phyloP scores from a whole-genome alignment of 2,329 filamentous ascomycete genomes.

The Aspergillus luchuensis region DNA sequence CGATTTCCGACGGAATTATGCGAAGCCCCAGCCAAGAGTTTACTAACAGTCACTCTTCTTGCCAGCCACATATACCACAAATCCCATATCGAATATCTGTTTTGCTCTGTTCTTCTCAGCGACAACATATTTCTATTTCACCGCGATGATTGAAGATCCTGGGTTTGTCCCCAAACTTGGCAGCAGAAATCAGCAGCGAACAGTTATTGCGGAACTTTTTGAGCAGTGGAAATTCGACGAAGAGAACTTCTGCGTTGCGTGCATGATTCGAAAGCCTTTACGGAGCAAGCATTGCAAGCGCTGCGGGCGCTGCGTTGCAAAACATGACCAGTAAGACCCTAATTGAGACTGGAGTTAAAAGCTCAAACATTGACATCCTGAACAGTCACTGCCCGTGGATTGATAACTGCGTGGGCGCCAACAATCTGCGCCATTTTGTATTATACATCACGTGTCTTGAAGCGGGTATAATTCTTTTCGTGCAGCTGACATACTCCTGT shows the following conservation, averaged over 20 bases:
- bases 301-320: constrained; percentile 89
- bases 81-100: constrained; percentile 74
- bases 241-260: constrained; percentile 87
- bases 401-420: constrained; percentile 91
- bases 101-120: constrained; percentile 68
- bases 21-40: not conserved
- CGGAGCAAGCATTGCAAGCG: constrained; percentile 94
- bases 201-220: constrained; percentile 84
- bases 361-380: constrained; percentile 7
- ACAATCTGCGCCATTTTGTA: constrained; percentile 95
- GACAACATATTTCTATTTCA: constrained; percentile 82
- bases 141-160: constrained; percentile 84
- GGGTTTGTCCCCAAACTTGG: constrained; percentile 90
- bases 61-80: constrained; percentile 63
- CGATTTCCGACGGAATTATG: too few relatives aligned
- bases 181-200: constrained; percentile 86
- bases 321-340: constrained; percentile 84
- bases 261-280: constrained; percentile 90
- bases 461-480: constrained; percentile 70
- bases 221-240: constrained; percentile 89
- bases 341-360: not conserved
- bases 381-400: constrained; percentile 94
- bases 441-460: constrained; percentile 81
- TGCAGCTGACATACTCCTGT: constrained; percentile 74
- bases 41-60: constrained; percentile 7